A percentile compares a stretch with the other conserved stretches of the same genome.
Evolutionary conservation across 2,329 filamentous ascomycete species (phyloP).

Genomic region (Chaetomium sp.): DNA sequence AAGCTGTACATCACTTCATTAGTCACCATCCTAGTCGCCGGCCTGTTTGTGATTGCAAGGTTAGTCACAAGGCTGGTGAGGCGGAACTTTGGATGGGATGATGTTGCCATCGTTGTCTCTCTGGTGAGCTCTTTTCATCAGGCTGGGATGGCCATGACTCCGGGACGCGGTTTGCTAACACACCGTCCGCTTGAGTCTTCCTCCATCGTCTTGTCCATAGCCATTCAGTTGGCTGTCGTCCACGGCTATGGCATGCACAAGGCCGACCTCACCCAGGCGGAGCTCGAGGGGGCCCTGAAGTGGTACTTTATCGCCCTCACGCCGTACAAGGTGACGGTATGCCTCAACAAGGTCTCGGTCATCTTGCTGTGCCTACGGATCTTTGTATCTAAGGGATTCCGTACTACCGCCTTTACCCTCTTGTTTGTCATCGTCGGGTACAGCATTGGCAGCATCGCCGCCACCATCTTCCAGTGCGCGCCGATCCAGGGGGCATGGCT

Average conservation of each 20-base stretch:
- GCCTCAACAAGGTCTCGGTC: constrained; percentile 56
- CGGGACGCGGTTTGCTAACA: background rate
- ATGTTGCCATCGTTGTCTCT: background rate
- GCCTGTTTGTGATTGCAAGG: background rate
- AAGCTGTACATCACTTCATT: background rate
- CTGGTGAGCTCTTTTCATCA: background rate
- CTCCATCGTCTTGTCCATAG: background rate
- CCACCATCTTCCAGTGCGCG: constrained; percentile 54
- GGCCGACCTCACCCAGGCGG: constrained; percentile 36
- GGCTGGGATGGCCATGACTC: background rate
- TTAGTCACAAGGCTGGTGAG: background rate
- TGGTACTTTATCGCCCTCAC: constrained; percentile 54
- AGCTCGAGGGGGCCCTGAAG: constrained; percentile 54
- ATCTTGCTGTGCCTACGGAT: constrained; percentile 57
- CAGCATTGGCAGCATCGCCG: constrained; percentile 48
- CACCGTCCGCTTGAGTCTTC: background rate
- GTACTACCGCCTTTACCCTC: constrained; percentile 45
- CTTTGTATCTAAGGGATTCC: constrained; percentile 41
- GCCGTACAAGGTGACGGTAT: constrained; percentile 58
- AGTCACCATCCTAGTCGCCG: background rate
- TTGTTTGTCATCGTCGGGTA: constrained; percentile 51
- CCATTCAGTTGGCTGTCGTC: background rate
- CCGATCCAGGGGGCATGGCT: constrained; percentile 37
- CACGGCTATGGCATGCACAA: background rate
- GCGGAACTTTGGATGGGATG: background rate